Evolutionary conservation across 345 rosid genomes (phyloP).

Genomic region (Cardamine chenopodiifolia): DNA sequence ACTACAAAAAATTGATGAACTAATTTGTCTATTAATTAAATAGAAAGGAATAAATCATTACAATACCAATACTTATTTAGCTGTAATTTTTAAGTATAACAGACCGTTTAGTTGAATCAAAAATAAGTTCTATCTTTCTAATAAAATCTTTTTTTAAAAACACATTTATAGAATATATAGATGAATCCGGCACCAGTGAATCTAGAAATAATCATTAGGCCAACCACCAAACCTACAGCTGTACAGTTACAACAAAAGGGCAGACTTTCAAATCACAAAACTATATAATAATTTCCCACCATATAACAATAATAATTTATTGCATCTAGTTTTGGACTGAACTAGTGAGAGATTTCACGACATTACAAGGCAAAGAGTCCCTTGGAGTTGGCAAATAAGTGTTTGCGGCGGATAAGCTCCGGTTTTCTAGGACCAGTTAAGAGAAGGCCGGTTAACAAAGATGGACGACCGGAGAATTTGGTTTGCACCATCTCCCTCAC

Average conservation of each 20-base stretch:
- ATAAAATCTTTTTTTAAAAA: background rate
- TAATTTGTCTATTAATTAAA: background rate
- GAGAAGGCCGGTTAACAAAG: conserved; percentile 52
- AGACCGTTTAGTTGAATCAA: background rate
- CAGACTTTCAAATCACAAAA: background rate
- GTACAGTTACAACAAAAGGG: background rate
- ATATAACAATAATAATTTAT: background rate
- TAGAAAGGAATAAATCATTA: background rate
- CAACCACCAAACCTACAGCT: background rate
- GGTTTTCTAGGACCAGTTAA: conserved; percentile 49
- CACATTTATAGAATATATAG: background rate
- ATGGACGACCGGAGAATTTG: conserved; percentile 53
- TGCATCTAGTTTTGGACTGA: background rate
- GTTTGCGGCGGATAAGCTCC: conserved; percentile 55
- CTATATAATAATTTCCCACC: background rate
- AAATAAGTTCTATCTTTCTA: background rate
- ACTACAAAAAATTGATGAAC: background rate
- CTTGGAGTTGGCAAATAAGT: conserved; percentile 74
- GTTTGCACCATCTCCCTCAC: conserved; percentile 70
- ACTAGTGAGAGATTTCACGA: background rate
- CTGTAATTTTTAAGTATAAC: background rate
- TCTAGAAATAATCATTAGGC: background rate
- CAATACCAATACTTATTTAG: background rate
- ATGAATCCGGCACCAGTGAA: background rate
- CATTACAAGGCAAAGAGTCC: conserved; percentile 54